Evolutionary conservation across 257 asterid genomes (phyloP).

Genomic region (Euphrasia confusa): DNA sequence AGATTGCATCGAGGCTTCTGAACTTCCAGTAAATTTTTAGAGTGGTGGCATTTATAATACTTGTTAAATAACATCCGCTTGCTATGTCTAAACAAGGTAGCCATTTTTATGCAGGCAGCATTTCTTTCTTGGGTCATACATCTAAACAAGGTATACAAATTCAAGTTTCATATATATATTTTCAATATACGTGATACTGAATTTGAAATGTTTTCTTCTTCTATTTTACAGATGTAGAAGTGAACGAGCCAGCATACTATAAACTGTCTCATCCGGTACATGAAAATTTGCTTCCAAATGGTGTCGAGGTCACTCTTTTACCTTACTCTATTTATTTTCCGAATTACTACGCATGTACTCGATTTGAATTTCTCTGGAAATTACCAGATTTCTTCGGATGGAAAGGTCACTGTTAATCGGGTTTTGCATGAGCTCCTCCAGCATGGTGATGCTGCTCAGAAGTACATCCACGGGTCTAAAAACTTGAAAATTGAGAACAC

Average conservation of each 20-base stretch:
- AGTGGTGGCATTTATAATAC: slow-evolving; percentile 8
- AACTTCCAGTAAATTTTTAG: not conserved
- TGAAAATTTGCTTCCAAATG: slow-evolving; percentile 49
- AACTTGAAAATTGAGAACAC: slow-evolving; percentile 60
- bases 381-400: slow-evolving; percentile 44
- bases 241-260: slow-evolving; percentile 59
- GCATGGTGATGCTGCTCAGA: slow-evolving; percentile 73
- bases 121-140: slow-evolving; percentile 48
- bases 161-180: too few relatives aligned
- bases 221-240: slow-evolving; percentile 39
- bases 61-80: slow-evolving; percentile 6
- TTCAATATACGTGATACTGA: not conserved
- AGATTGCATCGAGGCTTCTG: not conserved
- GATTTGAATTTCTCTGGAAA: not conserved
- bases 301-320: slow-evolving; percentile 43
- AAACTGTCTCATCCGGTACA: slow-evolving; percentile 57
- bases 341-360: slow-evolving; percentile 6
- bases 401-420: slow-evolving; percentile 37
- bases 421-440: slow-evolving; percentile 73
- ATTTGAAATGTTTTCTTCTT: slow-evolving; percentile 3
- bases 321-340: slow-evolving; percentile 16
- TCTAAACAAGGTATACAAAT: slow-evolving; percentile 45
- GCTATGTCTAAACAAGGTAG: slow-evolving; percentile 50
- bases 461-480: slow-evolving; percentile 75
- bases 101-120: slow-evolving; percentile 40